A percentile compares a stretch with the other conserved stretches of the same genome.
Conservation (phyloP, 768 basidiomycete species). For the Pleurotus sapidus region DNA sequence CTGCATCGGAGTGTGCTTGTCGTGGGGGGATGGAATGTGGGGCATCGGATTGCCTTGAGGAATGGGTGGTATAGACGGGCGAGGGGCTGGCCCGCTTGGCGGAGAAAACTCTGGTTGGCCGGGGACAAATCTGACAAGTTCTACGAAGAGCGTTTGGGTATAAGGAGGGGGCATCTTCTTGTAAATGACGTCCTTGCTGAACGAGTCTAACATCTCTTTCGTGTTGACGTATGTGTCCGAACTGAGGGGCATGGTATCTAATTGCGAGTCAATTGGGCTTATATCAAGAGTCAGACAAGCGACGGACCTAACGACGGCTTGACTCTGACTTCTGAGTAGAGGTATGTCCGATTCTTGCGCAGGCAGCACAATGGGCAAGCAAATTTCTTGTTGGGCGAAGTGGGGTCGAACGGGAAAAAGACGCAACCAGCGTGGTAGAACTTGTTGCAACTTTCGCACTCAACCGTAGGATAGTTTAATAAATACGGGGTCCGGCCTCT, state of each 20-base stretch:
- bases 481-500: constrained; percentile 64
- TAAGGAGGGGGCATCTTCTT: constrained; percentile 64
- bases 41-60: constrained; percentile 11
- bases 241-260: constrained; percentile 41
- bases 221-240: constrained; percentile 67
- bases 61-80: constrained; percentile 17
- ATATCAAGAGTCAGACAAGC: not conserved
- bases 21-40: constrained; percentile 12
- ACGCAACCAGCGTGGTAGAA: constrained; percentile 76
- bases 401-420: constrained; percentile 56
- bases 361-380: constrained; percentile 77
- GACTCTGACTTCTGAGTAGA: constrained; percentile 75
- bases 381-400: constrained; percentile 36
- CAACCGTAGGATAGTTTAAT: constrained; percentile 57
- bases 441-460: constrained; percentile 64
- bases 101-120: constrained; percentile 42
- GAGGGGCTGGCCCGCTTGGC: constrained; percentile 19
- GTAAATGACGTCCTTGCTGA: constrained; percentile 69
- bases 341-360: constrained; percentile 68
- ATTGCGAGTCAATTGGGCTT: constrained; percentile 14
- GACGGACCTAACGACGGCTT: constrained; percentile 51
- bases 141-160: constrained; percentile 69
- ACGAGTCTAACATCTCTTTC: constrained; percentile 69
- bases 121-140: constrained; percentile 63
- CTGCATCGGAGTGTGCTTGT: constrained; percentile 13